Evolutionary conservation across 768 basidiomycete species (phyloP).

Genomic region (Pisolithus microcarpus): DNA sequence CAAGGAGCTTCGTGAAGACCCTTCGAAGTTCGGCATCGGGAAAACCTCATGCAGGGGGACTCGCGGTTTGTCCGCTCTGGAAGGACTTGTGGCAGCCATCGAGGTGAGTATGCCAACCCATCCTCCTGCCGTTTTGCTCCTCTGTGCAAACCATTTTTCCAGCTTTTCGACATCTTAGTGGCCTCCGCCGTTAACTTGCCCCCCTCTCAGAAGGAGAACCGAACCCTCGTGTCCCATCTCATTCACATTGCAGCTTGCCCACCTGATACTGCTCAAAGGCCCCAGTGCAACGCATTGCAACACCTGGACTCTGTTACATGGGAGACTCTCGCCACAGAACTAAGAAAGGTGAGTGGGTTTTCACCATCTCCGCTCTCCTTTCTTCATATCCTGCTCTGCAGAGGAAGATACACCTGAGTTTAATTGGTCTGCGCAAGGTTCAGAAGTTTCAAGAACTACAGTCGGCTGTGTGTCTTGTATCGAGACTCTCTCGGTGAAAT

Average conservation of each 20-base stretch:
- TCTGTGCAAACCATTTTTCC: conserved; percentile 34
- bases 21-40: conserved; percentile 50
- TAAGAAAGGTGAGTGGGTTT: conserved; percentile 45
- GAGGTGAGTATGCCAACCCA: conserved; percentile 44
- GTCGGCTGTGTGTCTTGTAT: conserved; percentile 33
- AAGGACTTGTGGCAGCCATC: conserved; percentile 61
- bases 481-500: not conserved
- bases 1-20: conserved; percentile 41
- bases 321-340: conserved; percentile 53
- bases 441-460: conserved; percentile 47
- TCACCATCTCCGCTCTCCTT: not conserved
- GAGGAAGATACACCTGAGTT: conserved; percentile 54
- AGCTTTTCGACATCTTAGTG: conserved; percentile 35
- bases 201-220: conserved; percentile 21
- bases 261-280: conserved; percentile 49
- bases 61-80: conserved; percentile 59
- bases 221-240: conserved; percentile 37
- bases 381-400: conserved; percentile 17
- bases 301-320: conserved; percentile 48
- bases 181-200: conserved; percentile 6
- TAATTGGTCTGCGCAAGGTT: conserved; percentile 41
- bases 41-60: conserved; percentile 41
- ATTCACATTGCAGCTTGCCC: conserved; percentile 54
- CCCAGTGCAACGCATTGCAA: conserved; percentile 45
- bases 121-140: not conserved